Evolutionary conservation across 2,329 filamentous ascomycete species (phyloP).

Genomic region (Clonostachys chloroleuca): DNA sequence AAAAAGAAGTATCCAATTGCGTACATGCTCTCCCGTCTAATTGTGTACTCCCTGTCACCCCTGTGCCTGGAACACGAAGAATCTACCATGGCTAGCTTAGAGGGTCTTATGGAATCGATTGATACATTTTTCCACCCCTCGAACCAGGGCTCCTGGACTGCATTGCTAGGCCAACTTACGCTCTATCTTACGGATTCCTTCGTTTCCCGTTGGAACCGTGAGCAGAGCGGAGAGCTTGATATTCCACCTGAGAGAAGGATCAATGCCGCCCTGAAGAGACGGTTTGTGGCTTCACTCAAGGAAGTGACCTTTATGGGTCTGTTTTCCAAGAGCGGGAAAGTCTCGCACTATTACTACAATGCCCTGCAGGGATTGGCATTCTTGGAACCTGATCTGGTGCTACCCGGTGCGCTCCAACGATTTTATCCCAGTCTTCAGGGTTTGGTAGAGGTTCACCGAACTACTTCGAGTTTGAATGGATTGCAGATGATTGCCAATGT

Average conservation of each 20-base stretch:
- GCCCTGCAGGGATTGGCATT: slow-evolving; percentile 87
- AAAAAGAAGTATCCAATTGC: slow-evolving; percentile 87
- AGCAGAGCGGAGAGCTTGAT: slow-evolving; percentile 88
- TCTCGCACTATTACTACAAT: slow-evolving; percentile 87
- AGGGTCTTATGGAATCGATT: slow-evolving; percentile 88
- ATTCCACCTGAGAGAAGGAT: slow-evolving; percentile 76
- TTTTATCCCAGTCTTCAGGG: slow-evolving; percentile 98
- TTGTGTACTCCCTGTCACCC: slow-evolving; percentile 89
- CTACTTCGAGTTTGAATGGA: slow-evolving; percentile 86
- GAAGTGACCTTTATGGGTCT: slow-evolving; percentile 98
- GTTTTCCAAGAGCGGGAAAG: slow-evolving; percentile 89
- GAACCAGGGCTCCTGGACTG: slow-evolving; percentile 90
- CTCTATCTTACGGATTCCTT: slow-evolving; percentile 95
- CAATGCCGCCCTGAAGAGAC: slow-evolving; percentile 73
- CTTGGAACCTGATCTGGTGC: slow-evolving; percentile 84
- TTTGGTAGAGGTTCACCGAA: slow-evolving; percentile 93
- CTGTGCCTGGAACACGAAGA: slow-evolving; percentile 70
- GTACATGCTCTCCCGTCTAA: slow-evolving; percentile 89
- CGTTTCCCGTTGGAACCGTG: slow-evolving; percentile 94
- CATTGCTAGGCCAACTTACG: slow-evolving; percentile 81
- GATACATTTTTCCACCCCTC: slow-evolving; percentile 99
- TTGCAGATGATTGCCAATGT: slow-evolving; percentile 88
- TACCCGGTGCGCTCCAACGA: slow-evolving; percentile 88
- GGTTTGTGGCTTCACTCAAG: slow-evolving; percentile 83
- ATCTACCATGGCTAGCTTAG: slow-evolving; percentile 79